These are phyloP conservation scores for Eragrostis nindensis DNA, from an alignment of 176 grass and related monocot genomes.

Conservation along the genomic window DNA sequence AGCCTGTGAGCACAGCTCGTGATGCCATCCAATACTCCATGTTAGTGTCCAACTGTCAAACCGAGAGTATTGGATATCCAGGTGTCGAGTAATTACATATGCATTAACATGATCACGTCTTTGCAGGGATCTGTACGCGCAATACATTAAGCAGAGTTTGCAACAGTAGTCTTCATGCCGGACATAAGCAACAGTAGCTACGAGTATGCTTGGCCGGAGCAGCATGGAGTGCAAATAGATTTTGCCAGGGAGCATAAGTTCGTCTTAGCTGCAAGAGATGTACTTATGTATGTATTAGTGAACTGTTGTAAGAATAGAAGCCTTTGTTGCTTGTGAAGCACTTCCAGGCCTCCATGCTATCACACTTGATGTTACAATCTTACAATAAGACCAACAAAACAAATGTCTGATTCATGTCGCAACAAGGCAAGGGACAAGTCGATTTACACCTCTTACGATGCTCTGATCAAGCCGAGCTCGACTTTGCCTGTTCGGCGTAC, in stretches of 20 bases:
- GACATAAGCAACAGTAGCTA: neutral
- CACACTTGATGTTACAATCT: slow-evolving; percentile 35
- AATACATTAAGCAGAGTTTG: slow-evolving; percentile 67
- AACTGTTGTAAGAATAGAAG: slow-evolving; percentile 4
- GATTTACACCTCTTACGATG: neutral
- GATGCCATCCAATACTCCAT: slow-evolving; percentile 74
- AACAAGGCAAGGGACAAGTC: neutral
- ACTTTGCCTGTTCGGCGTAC: slow-evolving; percentile 61
- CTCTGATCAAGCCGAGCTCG: slow-evolving; percentile 17
- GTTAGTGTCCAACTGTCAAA: slow-evolving; percentile 34
- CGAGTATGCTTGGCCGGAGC: neutral
- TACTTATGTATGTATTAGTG: slow-evolving; percentile 33
- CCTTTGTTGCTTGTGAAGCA: slow-evolving; percentile 36
- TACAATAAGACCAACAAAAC: slow-evolving; percentile 16
- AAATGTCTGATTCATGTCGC: slow-evolving; percentile 28
- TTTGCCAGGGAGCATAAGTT: neutral
- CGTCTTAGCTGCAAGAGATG: slow-evolving; percentile 9
- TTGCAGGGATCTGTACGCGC: slow-evolving; percentile 63
- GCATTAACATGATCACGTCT: neutral
- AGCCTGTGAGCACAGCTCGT: slow-evolving; percentile 48
- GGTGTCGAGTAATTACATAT: neutral
- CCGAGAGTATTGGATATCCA: neutral
- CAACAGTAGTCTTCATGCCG: slow-evolving; percentile 29
- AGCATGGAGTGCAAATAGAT: neutral
- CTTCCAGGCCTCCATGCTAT: slow-evolving; percentile 34